phyloP scores from a whole-genome alignment of 2,329 filamentous ascomycete genomes.

The Nothophoma quercina region DNA sequence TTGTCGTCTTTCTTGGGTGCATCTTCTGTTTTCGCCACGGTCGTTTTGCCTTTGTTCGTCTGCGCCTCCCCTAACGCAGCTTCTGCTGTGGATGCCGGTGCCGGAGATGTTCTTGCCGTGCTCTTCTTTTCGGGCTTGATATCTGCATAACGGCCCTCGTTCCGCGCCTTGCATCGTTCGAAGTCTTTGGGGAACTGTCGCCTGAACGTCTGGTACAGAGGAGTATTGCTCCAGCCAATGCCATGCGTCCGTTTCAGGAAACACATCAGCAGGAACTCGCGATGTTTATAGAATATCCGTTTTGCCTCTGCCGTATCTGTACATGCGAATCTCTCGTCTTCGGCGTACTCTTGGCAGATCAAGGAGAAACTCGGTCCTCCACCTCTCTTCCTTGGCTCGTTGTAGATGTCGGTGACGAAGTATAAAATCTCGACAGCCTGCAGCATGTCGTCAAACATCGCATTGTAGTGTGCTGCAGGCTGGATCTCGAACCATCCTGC shows the following conservation, averaged over 20 bases:
- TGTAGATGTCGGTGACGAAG: constrained; percentile 66
- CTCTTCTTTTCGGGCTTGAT: constrained; percentile 19
- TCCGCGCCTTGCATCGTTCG: constrained; percentile 39
- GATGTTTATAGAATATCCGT: constrained; percentile 45
- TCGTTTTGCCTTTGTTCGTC: constrained; percentile 12
- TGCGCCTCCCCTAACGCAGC: constrained; percentile 10
- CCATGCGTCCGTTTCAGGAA: constrained; percentile 56
- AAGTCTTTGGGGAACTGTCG: constrained; percentile 48
- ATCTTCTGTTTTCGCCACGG: constrained; percentile 17
- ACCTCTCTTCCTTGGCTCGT: constrained; percentile 49
- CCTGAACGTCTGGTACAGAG: constrained; percentile 53
- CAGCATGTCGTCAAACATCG: constrained; percentile 66
- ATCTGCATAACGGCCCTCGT: constrained; percentile 37
- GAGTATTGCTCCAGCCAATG: constrained; percentile 54
- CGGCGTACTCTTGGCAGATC: constrained; percentile 53
- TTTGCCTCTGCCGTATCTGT: constrained; percentile 34
- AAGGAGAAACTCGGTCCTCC: constrained; percentile 48
- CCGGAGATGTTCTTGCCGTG: constrained; percentile 20
- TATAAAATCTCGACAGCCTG: constrained; percentile 72
- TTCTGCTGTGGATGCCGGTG: constrained; percentile 6
- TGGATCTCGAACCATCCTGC: constrained; percentile 74
- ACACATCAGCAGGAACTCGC: constrained; percentile 54
- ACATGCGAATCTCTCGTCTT: constrained; percentile 41
- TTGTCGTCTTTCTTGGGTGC: constrained; percentile 49
- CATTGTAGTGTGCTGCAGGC: constrained; percentile 64